Conservation (phyloP, 176 grass and related monocot genomes). For the Zoysia pacifica region DNA sequence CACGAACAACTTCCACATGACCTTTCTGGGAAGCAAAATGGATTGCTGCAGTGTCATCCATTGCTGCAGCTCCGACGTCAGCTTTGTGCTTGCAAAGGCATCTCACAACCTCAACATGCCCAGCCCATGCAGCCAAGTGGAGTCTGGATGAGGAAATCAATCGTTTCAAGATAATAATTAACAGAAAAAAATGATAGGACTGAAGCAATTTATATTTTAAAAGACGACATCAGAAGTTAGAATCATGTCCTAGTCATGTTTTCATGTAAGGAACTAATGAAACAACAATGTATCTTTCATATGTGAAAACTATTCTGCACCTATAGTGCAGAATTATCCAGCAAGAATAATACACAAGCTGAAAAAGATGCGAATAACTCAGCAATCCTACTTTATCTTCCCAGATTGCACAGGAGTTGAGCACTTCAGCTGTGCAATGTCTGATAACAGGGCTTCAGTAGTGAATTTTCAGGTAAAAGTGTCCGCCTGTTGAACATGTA, state of each 20-base stretch:
- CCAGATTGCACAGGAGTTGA: not conserved
- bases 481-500: not conserved
- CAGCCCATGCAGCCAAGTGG: constrained; percentile 96
- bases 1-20: constrained; percentile 67
- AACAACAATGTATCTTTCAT: not conserved
- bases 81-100: constrained; percentile 96
- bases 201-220: constrained; percentile 12
- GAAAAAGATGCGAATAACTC: not conserved
- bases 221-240: not conserved
- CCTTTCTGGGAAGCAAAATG: constrained; percentile 99
- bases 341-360: not conserved
- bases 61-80: constrained; percentile 74
- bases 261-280: not conserved
- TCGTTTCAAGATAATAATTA: constrained; percentile 13
- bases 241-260: not conserved
- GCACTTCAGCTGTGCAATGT: not conserved
- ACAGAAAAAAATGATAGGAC: not conserved
- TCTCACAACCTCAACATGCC: constrained; percentile 79
- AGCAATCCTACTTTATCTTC: not conserved
- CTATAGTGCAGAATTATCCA: not conserved
- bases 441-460: not conserved
- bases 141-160: constrained; percentile 62
- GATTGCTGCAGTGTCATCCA: constrained; percentile 83
- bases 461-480: not conserved
- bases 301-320: not conserved